These are phyloP conservation scores for Citrus medica DNA, from an alignment of 345 rosid genomes.

Conservation along the genomic window DNA sequence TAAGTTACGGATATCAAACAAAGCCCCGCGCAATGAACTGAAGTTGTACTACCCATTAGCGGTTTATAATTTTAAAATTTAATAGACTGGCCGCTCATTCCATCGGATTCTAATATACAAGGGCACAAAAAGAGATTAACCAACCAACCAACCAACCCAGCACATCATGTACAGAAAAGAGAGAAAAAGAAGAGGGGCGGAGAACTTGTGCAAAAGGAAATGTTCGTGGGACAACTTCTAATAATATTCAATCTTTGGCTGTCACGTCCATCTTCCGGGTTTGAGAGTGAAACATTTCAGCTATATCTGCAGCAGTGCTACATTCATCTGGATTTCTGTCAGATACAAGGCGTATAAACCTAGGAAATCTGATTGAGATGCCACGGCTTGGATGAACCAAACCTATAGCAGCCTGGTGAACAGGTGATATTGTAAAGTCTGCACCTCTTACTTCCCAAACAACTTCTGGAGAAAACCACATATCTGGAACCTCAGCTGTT, in stretches of 20 bases:
- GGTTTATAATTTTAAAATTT: no score
- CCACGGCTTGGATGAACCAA: constrained; percentile 77
- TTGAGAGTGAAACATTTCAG: constrained; percentile 73
- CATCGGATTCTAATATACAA: neutral
- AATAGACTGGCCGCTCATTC: neutral
- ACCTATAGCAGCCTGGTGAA: constrained; percentile 76
- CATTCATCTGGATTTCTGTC: constrained; percentile 77
- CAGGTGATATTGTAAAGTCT: constrained; percentile 82
- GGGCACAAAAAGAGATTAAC: neutral
- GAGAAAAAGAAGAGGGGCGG: neutral
- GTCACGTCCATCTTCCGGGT: constrained; percentile 64
- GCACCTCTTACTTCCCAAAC: constrained; percentile 91
- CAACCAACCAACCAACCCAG: neutral
- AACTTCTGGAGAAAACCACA: constrained; percentile 73
- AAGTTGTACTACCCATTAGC: no score
- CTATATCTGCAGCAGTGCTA: constrained; percentile 62
- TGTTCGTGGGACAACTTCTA: neutral
- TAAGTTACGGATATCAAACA: no score
- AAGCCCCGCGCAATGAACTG: no score
- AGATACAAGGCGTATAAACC: constrained; percentile 40
- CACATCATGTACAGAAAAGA: neutral
- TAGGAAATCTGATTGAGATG: constrained; percentile 81
- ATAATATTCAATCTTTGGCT: neutral
- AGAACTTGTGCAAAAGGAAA: neutral
- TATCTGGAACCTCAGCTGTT: constrained; percentile 71